Conservation (phyloP, 169 alveolate species). For the Plasmodium knowlesi region DNA sequence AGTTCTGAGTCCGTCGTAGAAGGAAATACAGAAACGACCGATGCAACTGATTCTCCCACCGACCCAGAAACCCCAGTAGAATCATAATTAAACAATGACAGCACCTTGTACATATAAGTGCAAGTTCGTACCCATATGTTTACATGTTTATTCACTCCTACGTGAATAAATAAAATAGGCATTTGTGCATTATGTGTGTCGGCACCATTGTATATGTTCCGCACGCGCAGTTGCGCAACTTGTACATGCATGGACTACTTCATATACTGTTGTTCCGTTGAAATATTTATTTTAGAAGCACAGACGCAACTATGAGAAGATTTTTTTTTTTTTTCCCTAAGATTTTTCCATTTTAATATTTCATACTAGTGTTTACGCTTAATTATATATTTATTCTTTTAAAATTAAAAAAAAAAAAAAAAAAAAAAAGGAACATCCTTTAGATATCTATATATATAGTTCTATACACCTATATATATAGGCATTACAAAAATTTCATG, state of each 20-base stretch:
- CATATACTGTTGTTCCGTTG: neutral
- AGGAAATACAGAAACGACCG: neutral
- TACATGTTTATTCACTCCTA: neutral
- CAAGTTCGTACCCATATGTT: neutral
- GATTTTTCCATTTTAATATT: neutral
- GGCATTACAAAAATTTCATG: neutral
- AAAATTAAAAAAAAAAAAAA: neutral
- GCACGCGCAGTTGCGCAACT: neutral
- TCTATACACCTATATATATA: neutral
- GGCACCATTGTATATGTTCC: neutral
- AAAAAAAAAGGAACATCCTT: neutral
- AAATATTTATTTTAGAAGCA: neutral
- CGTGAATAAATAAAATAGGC: neutral
- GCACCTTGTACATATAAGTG: neutral
- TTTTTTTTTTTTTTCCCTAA: neutral
- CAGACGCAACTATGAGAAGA: neutral
- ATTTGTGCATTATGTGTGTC: neutral
- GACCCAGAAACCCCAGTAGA: neutral
- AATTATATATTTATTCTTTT: neutral
- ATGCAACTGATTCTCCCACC: neutral
- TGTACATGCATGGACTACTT: neutral
- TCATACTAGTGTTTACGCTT: neutral
- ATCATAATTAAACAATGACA: neutral
- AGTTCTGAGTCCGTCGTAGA: neutral
- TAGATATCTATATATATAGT: neutral